Conservation (phyloP, 306 rosid genomes). For the Notholithocarpus densiflorus region DNA sequence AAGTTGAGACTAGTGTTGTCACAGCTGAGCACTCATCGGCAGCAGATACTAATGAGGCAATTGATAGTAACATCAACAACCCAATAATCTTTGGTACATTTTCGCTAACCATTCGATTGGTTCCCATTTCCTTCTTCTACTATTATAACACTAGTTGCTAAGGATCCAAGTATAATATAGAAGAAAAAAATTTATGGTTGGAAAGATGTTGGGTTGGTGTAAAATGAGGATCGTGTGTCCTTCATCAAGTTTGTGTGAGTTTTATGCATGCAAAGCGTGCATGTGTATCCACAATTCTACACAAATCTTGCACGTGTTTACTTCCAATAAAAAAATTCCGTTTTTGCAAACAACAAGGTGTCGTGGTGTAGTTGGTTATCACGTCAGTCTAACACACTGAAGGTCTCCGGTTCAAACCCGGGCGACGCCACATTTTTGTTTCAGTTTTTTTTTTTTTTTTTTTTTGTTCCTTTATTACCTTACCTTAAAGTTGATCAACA, state of each 20-base stretch:
- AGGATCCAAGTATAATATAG: background rate
- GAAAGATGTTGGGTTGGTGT: slow-evolving; percentile 31
- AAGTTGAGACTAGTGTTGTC: slow-evolving; percentile 33
- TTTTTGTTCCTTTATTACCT: no score
- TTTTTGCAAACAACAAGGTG: background rate
- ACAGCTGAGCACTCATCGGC: slow-evolving; percentile 44
- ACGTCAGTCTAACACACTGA: slow-evolving; percentile 97
- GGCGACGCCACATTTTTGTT: slow-evolving; percentile 11
- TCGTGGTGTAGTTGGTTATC: slow-evolving; percentile 72
- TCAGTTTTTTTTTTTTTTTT: no score
- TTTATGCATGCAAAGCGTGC: background rate
- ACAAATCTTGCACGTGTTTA: no score
- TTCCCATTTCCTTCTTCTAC: slow-evolving; percentile 4
- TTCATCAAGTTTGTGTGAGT: slow-evolving; percentile 40
- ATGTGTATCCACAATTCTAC: no score
- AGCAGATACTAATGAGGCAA: slow-evolving; percentile 12
- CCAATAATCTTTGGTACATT: slow-evolving; percentile 26
- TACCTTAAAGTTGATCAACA: no score
- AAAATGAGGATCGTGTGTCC: slow-evolving; percentile 32
- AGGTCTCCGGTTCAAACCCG: slow-evolving; percentile 12
- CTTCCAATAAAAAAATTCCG: no score
- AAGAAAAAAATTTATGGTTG: background rate
- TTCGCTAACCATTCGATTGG: slow-evolving; percentile 22
- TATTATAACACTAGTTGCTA: background rate
- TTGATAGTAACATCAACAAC: slow-evolving; percentile 1